Percentiles rank a stretch among this genome's conserved stretches.
phyloP scores from a whole-genome alignment of 2,329 filamentous ascomycete species.

The Curvularia sp. region DNA sequence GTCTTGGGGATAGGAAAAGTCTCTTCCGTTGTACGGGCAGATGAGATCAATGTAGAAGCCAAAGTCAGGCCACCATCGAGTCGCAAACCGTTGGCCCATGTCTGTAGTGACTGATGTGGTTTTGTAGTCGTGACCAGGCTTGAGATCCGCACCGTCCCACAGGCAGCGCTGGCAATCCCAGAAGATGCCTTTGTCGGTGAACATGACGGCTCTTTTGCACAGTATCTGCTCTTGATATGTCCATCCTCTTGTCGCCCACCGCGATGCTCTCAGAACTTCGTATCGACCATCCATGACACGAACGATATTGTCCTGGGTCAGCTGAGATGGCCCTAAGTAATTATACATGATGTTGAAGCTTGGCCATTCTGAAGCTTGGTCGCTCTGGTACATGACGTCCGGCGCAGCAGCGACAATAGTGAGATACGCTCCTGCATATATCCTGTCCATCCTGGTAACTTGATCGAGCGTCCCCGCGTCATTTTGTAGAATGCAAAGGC shows the following conservation, averaged over 20 bases:
- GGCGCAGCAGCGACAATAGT: background rate
- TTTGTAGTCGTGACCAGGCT: background rate
- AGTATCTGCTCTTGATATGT: background rate
- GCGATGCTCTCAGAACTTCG: background rate
- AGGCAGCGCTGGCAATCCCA: slow-evolving; percentile 1
- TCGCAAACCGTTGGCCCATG: background rate
- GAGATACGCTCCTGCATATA: background rate
- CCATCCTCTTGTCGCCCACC: slow-evolving; percentile 2
- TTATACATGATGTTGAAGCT: background rate
- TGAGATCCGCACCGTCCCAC: background rate
- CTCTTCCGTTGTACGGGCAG: too few relatives aligned
- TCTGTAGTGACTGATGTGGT: background rate
- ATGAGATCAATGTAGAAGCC: too few relatives aligned
- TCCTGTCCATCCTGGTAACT: background rate
- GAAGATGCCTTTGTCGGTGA: background rate
- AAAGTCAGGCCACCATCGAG: too few relatives aligned
- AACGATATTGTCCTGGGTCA: background rate
- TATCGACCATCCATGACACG: background rate
- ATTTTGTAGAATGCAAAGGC: background rate
- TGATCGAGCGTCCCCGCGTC: background rate
- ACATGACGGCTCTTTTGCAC: background rate
- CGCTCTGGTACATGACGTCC: background rate
- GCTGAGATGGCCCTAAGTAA: background rate
- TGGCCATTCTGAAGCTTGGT: background rate
- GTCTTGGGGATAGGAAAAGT: too few relatives aligned